Evolutionary conservation across 495 filamentous ascomycete species (phyloP).

Genomic region (Ascodesmis nigricans): DNA sequence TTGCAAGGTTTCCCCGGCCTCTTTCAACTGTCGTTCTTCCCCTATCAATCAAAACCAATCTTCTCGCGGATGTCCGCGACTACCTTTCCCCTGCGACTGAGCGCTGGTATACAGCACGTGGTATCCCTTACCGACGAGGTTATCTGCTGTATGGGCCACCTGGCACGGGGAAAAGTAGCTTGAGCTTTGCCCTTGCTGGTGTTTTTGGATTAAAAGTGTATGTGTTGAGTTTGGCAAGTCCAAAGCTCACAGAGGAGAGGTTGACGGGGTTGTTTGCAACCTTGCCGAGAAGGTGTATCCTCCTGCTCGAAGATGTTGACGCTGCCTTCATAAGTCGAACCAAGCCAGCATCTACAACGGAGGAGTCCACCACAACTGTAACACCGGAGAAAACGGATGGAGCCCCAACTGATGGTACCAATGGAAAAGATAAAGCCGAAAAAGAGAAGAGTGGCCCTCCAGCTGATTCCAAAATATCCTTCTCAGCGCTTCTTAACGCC

Average conservation of each 20-base stretch:
- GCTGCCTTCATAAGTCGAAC: conserved; percentile 37
- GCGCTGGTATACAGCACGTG: conserved; percentile 56
- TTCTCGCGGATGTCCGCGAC: conserved; percentile 68
- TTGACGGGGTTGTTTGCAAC: conserved; percentile 47
- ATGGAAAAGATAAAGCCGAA: too few relatives aligned
- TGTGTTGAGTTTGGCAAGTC: conserved; percentile 41
- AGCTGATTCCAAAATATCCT: too few relatives aligned
- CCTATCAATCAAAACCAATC: too few relatives aligned
- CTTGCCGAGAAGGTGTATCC: conserved; percentile 43
- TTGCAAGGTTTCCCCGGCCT: too few relatives aligned
- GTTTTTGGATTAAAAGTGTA: conserved; percentile 50
- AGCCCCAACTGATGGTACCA: conserved; percentile 6
- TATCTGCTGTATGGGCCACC: conserved; percentile 41
- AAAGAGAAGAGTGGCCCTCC: too few relatives aligned
- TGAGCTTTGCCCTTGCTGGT: conserved; percentile 44
- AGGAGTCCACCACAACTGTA: too few relatives aligned
- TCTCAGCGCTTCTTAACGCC: conserved; percentile 58
- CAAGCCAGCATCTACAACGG: too few relatives aligned
- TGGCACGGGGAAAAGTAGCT: conserved; percentile 32
- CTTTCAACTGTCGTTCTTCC: too few relatives aligned
- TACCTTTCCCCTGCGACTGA: conserved; percentile 60
- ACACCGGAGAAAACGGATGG: conserved; percentile 24
- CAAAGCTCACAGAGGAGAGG: conserved; percentile 44
- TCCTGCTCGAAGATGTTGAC: conserved; percentile 56
- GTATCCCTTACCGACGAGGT: conserved; percentile 43